Percentiles rank a stretch among this genome's conserved stretches.
These are phyloP conservation scores for Pseudogymnoascus sp. DNA, from an alignment of 2,329 filamentous ascomycete species.

Conservation along the genomic window DNA sequence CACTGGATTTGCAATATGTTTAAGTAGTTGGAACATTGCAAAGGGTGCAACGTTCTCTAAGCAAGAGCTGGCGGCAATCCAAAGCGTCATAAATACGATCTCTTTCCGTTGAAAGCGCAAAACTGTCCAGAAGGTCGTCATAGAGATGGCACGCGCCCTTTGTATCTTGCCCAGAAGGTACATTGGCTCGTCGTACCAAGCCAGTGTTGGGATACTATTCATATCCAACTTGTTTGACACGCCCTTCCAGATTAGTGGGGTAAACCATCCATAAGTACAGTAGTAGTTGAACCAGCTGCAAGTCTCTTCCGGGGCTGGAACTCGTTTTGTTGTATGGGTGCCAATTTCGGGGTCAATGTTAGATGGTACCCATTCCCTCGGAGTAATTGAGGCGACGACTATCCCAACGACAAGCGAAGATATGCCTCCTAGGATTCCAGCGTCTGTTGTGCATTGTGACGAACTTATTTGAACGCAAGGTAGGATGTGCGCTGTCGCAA, in stretches of 20 bases:
- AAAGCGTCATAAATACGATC: slow-evolving; percentile 39
- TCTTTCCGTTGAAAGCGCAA: slow-evolving; percentile 37
- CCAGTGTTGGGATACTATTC: no score
- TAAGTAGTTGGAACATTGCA: slow-evolving; percentile 45
- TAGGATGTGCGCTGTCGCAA: slow-evolving; percentile 33
- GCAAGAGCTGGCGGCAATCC: slow-evolving; percentile 17
- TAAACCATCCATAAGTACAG: slow-evolving; percentile 44
- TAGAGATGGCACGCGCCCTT: slow-evolving; percentile 35
- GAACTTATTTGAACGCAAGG: slow-evolving; percentile 36
- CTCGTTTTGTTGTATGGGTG: slow-evolving; percentile 29
- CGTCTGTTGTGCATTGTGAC: slow-evolving; percentile 26
- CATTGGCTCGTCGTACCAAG: no score
- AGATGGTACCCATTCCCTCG: slow-evolving; percentile 43
- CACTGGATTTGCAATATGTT: slow-evolving; percentile 41
- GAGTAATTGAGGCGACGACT: slow-evolving; percentile 28
- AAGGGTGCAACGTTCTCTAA: slow-evolving; percentile 44
- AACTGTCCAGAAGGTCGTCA: slow-evolving; percentile 39
- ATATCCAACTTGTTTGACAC: slow-evolving; percentile 25
- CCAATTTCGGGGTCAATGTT: slow-evolving; percentile 32
- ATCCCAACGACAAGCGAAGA: slow-evolving; percentile 30
- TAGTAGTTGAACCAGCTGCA: slow-evolving; percentile 47
- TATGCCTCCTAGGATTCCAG: slow-evolving; percentile 30
- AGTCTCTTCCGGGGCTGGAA: slow-evolving; percentile 43
- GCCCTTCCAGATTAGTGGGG: slow-evolving; percentile 41
- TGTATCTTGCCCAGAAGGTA: slow-evolving; percentile 30